phyloP scores from a whole-genome alignment of 345 rosid genomes.

The Pugionium dolabratum region DNA sequence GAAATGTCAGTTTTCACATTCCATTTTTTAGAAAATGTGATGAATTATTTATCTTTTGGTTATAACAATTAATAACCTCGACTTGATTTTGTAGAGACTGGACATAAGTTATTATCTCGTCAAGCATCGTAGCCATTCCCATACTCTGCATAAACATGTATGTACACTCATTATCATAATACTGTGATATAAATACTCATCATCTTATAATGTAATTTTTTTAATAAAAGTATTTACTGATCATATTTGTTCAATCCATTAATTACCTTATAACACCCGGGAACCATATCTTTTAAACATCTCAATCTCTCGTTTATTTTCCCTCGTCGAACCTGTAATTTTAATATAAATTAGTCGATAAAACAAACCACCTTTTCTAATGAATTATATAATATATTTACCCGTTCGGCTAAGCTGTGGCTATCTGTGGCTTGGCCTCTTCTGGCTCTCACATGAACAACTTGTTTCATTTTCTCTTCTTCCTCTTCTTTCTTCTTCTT shows the following conservation, averaged over 20 bases:
- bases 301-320: constrained; percentile 72
- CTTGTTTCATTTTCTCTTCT: constrained; percentile 56
- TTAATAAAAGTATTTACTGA: too few relatives aligned
- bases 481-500: constrained; percentile 41
- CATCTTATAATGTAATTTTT: too few relatives aligned
- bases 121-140: constrained; percentile 87
- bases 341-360: background rate
- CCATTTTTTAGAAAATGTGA: too few relatives aligned
- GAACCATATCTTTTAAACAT: constrained; percentile 73
- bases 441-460: constrained; percentile 91
- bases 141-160: constrained; percentile 52
- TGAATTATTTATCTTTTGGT: too few relatives aligned
- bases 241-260: too few relatives aligned
- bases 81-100: constrained; percentile 76
- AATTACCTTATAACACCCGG: constrained; percentile 76
- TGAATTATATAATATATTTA: constrained; percentile 29
- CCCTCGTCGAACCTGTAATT: constrained; percentile 64
- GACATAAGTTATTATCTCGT: constrained; percentile 76
- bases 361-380: background rate
- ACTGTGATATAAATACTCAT: too few relatives aligned
- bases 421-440: constrained; percentile 96
- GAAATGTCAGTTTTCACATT: too few relatives aligned
- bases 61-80: constrained; percentile 51
- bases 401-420: constrained; percentile 96
- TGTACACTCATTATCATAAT: constrained; percentile 1